These are phyloP conservation scores for Ceratobasidium sp. DNA, from an alignment of 1,284 basidiomycete species.

Conservation along the genomic window DNA sequence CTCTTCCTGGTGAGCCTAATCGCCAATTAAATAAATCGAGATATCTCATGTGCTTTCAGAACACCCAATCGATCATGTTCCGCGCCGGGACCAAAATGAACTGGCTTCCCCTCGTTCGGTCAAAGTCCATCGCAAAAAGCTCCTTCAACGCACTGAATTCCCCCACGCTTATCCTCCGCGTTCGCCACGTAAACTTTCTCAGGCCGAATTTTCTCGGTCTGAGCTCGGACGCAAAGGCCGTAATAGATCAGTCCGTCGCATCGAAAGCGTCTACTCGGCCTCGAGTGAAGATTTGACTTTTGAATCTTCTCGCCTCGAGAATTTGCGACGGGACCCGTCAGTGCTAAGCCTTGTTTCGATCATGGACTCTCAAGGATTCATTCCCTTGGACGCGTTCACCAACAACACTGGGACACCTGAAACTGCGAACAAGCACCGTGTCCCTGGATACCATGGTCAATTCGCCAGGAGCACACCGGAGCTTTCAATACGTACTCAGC, in stretches of 20 bases:
- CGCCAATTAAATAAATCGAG: slow-evolving; percentile 4
- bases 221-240: background rate
- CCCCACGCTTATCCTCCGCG: slow-evolving; percentile 30
- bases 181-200: slow-evolving; percentile 27
- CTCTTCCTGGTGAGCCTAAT: slow-evolving; percentile 14
- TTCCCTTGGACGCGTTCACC: slow-evolving; percentile 13
- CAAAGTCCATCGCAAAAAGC: slow-evolving; percentile 22
- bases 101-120: background rate
- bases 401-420: slow-evolving; percentile 19
- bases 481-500: background rate
- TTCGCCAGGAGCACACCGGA: slow-evolving; percentile 28
- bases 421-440: background rate
- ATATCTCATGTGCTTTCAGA: slow-evolving; percentile 30
- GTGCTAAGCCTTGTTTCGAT: slow-evolving; percentile 35
- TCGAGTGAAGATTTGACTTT: slow-evolving; percentile 13
- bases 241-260: slow-evolving; percentile 8
- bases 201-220: background rate
- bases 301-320: slow-evolving; percentile 17
- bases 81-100: slow-evolving; percentile 21
- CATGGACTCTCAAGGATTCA: slow-evolving; percentile 31
- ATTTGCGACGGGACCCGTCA: slow-evolving; percentile 34
- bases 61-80: slow-evolving; percentile 35
- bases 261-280: slow-evolving; percentile 22
- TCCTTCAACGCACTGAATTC: slow-evolving; percentile 36
- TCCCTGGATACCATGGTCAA: background rate